Base-by-base conservation (phyloP, 257 asterid species). In the Petunia secreta region DNA sequence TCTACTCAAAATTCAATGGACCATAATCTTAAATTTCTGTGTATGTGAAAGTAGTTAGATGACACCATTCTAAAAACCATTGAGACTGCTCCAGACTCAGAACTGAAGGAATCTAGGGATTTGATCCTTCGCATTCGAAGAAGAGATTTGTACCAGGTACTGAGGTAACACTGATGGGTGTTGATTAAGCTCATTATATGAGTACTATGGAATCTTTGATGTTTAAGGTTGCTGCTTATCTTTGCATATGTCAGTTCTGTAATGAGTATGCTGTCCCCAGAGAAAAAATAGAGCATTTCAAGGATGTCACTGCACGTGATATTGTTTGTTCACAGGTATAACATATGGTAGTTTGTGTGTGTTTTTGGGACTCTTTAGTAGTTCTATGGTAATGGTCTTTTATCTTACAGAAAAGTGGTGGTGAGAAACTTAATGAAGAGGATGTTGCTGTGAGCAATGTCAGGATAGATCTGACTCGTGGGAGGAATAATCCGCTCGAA, bases 251-350 rank as follows among this genome's bases (percentile, higher is more conserved):
- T 77, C 87, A 95, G 99, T 95, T 88, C 82, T 93, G 98, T 86
- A 95, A 95, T 60, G 99, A 95, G 83, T 95, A 91, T 85, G 87
- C 90, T 86, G 99, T 95, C 83, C 99, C 98, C 11, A 93, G 86
- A 85, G 96, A 92, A 68, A 89, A 86, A 80, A 50, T 95, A 87
- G 96, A 90, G 81, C 82, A 91, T 80, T 95, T 90, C 83, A 93
- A 89, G 91, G 85, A 90, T 75, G 91, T 95, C 82, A 92, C 97
- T 39, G 96, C 98, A 25, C 91, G 87, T 82, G 99, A 95, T 86
- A 91, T 95, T 57, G 82, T 95, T 79, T 93, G 98, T 83, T 92
- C 99, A 54, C 98, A 93, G 97, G 99, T 93, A 82, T 37, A 63
- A 34, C 38, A 46, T 59, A 77, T 60, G 16, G n/a, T 50, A 52